Evolutionary conservation across 73 alveolate genomes (phyloP).

Genomic region (Breviolum minutum): DNA sequence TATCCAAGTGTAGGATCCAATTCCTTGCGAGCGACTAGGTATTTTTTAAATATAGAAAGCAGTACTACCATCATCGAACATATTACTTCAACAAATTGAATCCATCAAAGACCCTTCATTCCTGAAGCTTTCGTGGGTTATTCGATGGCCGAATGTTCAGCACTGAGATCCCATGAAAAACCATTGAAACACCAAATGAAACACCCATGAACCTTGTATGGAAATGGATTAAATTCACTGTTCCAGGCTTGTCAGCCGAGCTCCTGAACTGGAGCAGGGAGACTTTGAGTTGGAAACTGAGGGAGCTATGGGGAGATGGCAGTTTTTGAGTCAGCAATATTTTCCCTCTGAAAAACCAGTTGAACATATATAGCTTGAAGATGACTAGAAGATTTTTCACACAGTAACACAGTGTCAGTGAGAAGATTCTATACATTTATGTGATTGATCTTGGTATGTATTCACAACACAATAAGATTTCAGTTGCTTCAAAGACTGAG

Average conservation of each 20-base stretch:
- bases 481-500: not conserved
- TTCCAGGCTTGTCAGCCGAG: slow-evolving; percentile 34
- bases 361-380: not conserved
- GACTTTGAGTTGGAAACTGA: slow-evolving; percentile 9
- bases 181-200: not conserved
- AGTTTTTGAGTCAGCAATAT: not conserved
- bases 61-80: no score
- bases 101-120: no score
- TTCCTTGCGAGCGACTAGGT: no score
- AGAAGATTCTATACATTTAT: no score
- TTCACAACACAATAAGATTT: not conserved
- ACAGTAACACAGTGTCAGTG: not conserved
- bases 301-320: not conserved
- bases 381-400: not conserved
- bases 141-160: no score
- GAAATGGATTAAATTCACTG: not conserved
- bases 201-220: not conserved
- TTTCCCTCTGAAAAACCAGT: not conserved
- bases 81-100: no score
- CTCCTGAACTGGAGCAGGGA: slow-evolving; percentile 23
- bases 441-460: no score
- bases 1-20: no score
- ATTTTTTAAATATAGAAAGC: no score
- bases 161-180: no score
- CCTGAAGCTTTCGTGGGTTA: no score